Base-by-base conservation (phyloP, 1,284 basidiomycete genomes). In the Rhodotorula sp. region DNA sequence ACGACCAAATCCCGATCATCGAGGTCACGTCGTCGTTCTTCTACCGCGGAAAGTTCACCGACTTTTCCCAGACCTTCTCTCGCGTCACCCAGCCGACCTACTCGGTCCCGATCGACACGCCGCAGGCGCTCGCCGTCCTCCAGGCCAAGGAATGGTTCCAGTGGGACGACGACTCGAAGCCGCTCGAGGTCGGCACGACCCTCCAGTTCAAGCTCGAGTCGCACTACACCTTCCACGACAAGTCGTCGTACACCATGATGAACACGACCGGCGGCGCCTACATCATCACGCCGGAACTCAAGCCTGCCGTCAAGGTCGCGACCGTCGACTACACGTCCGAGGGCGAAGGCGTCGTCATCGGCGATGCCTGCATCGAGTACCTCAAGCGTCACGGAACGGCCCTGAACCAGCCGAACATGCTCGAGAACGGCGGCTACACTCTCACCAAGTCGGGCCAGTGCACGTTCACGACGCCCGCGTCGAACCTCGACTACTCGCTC, bases 121-220 rank as follows among this genome's bases (percentile, higher is more conserved):
- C 93, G 76, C 90, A 92, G 2, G 88, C 87, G 58, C 90, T 97
- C 74, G 93, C 93, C 64, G 92, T 99, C 26, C 84, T 99, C 21
- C 88, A 91, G 80, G 93, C 92, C 70, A 99, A 99, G 86, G 91
- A 96, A 81, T 99, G 97, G 96, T 96, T 99, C 83, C 89, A 91
- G 69, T 98, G 95, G 96, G 89, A 91, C 69, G 89, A 96, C 79
- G 89, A 91, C 67, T 85, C 88, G 14, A 87, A 88, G 72, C 89
- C 92, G 54, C 88, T 94, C 57, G 69, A 79, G 69, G 87, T 91
- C 18, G 93, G 93, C 57, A 90, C 90, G 58, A 87, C 87, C 4
- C 88, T 99, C 65, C 88, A 94, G 77, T 97, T 99, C 91, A 90
- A 91, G 74, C 86, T 91, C 76, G 87, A 89, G 79, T 93, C 91